Conservation (phyloP, 78 protist genomes). For the Protostelium mycophagum region DNA sequence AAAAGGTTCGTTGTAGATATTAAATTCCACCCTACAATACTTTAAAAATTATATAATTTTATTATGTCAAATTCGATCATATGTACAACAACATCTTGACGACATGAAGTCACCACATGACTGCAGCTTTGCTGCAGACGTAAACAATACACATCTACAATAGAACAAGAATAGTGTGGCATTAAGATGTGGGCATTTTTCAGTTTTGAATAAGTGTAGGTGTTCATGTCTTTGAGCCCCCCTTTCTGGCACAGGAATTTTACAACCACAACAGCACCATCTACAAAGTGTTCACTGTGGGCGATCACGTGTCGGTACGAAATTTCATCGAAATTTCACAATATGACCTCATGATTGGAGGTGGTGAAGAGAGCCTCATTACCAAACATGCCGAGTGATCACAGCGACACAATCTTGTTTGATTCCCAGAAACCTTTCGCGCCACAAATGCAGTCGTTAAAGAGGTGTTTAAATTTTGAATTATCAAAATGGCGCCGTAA, state of each 20-base stretch:
- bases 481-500: too few relatives aligned
- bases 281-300: slow-evolving; percentile 51
- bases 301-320: slow-evolving; percentile 45
- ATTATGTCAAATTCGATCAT: too few relatives aligned
- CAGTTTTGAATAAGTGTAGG: background rate
- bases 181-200: too few relatives aligned
- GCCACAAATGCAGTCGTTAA: background rate
- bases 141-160: too few relatives aligned
- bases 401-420: slow-evolving; percentile 30
- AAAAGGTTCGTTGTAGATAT: background rate
- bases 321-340: slow-evolving; percentile 19
- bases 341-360: background rate
- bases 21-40: too few relatives aligned
- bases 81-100: too few relatives aligned
- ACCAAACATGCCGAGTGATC: background rate
- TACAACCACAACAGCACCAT: slow-evolving; percentile 44
- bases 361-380: background rate
- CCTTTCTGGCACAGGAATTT: slow-evolving; percentile 41
- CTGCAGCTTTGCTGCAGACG: too few relatives aligned
- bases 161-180: too few relatives aligned
- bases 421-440: slow-evolving; percentile 65
- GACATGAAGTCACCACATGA: too few relatives aligned
- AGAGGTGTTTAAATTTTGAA: too few relatives aligned
- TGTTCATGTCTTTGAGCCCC: slow-evolving; percentile 12
- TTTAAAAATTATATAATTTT: too few relatives aligned